phyloP scores from a whole-genome alignment of 2,329 filamentous ascomycete genomes.

The Ambrosiella beaveri region DNA sequence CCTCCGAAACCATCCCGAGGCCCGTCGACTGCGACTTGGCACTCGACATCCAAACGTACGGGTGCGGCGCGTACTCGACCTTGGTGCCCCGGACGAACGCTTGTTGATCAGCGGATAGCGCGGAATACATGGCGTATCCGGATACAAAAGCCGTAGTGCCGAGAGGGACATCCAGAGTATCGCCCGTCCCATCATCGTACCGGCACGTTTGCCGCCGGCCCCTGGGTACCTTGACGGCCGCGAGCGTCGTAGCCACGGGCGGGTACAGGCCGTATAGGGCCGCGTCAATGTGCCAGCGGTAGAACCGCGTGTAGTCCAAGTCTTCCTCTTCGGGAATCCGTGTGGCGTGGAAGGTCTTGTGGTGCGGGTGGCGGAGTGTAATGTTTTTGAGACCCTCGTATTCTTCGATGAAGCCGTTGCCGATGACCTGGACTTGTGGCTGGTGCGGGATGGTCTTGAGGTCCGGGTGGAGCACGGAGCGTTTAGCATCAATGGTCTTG shows the following conservation, averaged over 20 bases:
- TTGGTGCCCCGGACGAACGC: slow-evolving; percentile 47
- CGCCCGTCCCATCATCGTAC: slow-evolving; percentile 55
- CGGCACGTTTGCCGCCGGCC: slow-evolving; percentile 48
- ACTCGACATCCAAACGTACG: slow-evolving; percentile 65
- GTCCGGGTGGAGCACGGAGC: slow-evolving; percentile 56
- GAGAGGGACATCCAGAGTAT: slow-evolving; percentile 49
- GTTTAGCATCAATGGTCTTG: slow-evolving; percentile 49
- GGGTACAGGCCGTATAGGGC: slow-evolving; percentile 61
- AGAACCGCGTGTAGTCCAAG: slow-evolving; percentile 39
- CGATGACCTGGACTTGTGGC: slow-evolving; percentile 65
- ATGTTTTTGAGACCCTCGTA: slow-evolving; percentile 58
- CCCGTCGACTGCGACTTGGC: slow-evolving; percentile 51
- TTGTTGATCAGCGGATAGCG: slow-evolving; percentile 47
- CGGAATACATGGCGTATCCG: slow-evolving; percentile 53
- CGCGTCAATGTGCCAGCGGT: slow-evolving; percentile 68
- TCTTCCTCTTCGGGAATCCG: slow-evolving; percentile 38
- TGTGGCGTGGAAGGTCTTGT: slow-evolving; percentile 57
- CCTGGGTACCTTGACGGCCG: slow-evolving; percentile 55
- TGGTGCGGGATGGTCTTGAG: slow-evolving; percentile 67
- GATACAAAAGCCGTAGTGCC: slow-evolving; percentile 63
- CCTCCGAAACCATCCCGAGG: slow-evolving; percentile 52
- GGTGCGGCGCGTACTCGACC: slow-evolving; percentile 62
- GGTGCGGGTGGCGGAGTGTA: slow-evolving; percentile 56
- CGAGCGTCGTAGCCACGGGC: slow-evolving; percentile 52
- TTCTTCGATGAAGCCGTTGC: slow-evolving; percentile 50